Evolutionary conservation across 805 yeast genomes (phyloP).

Genomic region (Danielozyma ontarioensis): DNA sequence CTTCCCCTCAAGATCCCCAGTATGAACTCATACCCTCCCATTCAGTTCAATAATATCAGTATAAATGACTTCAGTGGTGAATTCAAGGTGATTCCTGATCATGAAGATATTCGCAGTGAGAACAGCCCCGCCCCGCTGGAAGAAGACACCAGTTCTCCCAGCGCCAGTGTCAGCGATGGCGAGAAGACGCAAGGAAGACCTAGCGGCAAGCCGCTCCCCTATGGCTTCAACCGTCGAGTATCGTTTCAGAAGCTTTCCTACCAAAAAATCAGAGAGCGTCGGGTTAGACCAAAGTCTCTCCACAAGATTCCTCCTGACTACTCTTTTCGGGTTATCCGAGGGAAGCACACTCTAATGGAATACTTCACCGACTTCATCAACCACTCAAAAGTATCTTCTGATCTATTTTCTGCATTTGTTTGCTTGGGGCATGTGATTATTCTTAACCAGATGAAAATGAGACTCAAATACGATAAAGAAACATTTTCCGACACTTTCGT

Average conservation of each 20-base stretch:
- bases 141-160: background rate
- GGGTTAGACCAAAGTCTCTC: background rate
- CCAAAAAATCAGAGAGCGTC: background rate
- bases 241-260: conserved; percentile 4
- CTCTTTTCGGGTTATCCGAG: conserved; percentile 3
- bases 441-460: conserved; percentile 6
- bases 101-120: background rate
- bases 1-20: conserved; percentile 16
- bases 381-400: conserved; percentile 4
- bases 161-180: background rate
- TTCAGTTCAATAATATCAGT: conserved; percentile 16
- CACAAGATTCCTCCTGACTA: conserved; percentile 1
- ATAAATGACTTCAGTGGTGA: conserved; percentile 15
- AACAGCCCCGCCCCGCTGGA: background rate
- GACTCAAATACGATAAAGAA: background rate
- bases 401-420: conserved; percentile 9
- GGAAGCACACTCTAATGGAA: conserved; percentile 5
- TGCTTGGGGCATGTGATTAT: conserved; percentile 13
- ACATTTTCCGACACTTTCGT: background rate
- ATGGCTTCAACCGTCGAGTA: conserved; percentile 3
- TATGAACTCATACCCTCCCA: conserved; percentile 12
- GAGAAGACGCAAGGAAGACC: too few species aligned
- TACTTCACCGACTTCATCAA: conserved; percentile 4
- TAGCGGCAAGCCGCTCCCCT: background rate
- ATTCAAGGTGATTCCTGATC: conserved; percentile 9